Conservation (phyloP, 2,329 filamentous ascomycete species). For the Penicillium sp. region DNA sequence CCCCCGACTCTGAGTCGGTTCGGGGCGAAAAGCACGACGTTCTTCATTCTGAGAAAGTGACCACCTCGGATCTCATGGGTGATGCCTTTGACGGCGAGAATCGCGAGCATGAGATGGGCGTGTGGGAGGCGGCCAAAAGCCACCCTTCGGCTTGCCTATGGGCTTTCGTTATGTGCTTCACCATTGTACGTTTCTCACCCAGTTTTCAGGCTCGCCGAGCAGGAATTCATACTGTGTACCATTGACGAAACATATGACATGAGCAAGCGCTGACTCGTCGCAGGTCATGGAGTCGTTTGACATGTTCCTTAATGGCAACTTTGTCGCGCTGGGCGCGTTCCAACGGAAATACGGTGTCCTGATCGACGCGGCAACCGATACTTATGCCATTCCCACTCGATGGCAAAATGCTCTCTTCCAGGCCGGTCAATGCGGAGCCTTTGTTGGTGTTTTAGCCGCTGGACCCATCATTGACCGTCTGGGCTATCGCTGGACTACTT, state of each 20-base stretch:
- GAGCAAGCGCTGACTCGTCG: not conserved
- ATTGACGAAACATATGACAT: not conserved
- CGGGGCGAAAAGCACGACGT: not conserved
- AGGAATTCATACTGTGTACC: not conserved
- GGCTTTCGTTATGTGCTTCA: conserved; percentile 59
- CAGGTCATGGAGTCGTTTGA: conserved; percentile 58
- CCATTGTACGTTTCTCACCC: conserved; percentile 49
- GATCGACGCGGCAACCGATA: conserved; percentile 12
- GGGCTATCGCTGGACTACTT: conserved; percentile 66
- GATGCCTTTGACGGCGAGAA: conserved; percentile 54
- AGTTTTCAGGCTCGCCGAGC: not conserved
- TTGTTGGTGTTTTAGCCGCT: conserved; percentile 65
- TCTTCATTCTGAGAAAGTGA: not conserved
- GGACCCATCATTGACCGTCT: conserved; percentile 64
- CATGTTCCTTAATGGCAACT: conserved; percentile 57
- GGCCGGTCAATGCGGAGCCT: conserved; percentile 64
- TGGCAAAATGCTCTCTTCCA: conserved; percentile 65
- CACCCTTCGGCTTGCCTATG: conserved; percentile 57
- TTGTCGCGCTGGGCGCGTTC: conserved; percentile 52
- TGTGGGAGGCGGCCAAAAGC: conserved; percentile 47
- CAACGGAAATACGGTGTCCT: conserved; percentile 46
- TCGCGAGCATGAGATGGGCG: conserved; percentile 50
- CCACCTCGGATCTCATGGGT: conserved; percentile 43
- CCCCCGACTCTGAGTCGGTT: not conserved
- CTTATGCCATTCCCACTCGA: conserved; percentile 45